Base-by-base conservation (phyloP, 129 eudicot genomes). In the Saussurea involucrata region DNA sequence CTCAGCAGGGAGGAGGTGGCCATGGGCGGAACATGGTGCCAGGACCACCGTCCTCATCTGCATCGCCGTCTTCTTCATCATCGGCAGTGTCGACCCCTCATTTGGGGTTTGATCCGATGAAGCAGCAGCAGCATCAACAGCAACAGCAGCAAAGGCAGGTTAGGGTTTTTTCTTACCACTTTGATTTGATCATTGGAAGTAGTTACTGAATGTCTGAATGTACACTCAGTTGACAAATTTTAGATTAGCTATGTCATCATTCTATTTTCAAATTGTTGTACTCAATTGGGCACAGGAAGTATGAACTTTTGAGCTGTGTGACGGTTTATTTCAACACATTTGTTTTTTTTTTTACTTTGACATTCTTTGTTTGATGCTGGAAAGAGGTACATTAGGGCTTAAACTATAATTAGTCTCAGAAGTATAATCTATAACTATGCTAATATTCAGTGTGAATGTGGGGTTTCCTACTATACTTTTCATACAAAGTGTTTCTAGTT, bases 61-160 rank as follows among this genome's bases (percentile, higher is more conserved):
- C 95, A 13, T 90, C 97, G 61, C 93, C 97, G 78, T 78, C 97
- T 8, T 92, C 97, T 2, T 92, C 97, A 1, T 86, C 95, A 2
- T 89, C 94, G 15, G 88, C 93, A 1, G 88, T 79, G 27, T 83
- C 95, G n/a, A 33, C 81, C 1, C 88, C 87, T 24, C 89, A 89
- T 29, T 75, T 84, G 53, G 97, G 95, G 28, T 86, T 87, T 68
- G 97, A 92, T 72, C 86, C 82, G 74, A 81, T 83, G 85, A 85
- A 83, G 80, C 90, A 83, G 18, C 86, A 77, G 27, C 84, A 80
- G 36, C 77, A 67, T 4, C 78, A 71, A 25, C 88, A 83, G 83
- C 91, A 89, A 71, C 96, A 91, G 72, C 96, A 87, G 84, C 91
- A 87, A 66, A 85, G 96, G 69, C 96, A 93, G 98, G 98, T 92